Conservation (phyloP, 2,329 filamentous ascomycete genomes). For the Fusarium sp. region DNA sequence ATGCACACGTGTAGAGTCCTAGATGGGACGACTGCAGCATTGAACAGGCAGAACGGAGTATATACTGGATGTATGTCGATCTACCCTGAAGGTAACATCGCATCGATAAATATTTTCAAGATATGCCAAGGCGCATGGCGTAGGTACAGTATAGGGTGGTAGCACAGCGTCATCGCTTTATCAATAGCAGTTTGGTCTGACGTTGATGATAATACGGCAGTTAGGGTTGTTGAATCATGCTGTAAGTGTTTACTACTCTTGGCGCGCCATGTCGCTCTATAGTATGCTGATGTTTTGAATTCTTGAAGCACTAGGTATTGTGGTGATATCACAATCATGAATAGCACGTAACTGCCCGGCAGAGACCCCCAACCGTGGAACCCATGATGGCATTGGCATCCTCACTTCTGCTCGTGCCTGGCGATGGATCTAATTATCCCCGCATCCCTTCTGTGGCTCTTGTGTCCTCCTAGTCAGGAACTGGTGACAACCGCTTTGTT, state of each 20-base stretch:
- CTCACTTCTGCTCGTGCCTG: conserved; percentile 30
- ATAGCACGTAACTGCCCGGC: conserved; percentile 9
- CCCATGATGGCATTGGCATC: conserved; percentile 25
- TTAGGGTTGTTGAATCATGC: too few species aligned
- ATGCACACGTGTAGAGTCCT: conserved; percentile 34
- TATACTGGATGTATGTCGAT: conserved; percentile 17
- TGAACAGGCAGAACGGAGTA: conserved; percentile 3
- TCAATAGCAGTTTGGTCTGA: too few species aligned
- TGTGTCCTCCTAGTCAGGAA: conserved; percentile 44
- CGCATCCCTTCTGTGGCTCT: conserved; percentile 36
- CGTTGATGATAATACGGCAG: too few species aligned
- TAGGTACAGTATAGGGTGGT: conserved; percentile 20
- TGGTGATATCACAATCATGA: conserved; percentile 1
- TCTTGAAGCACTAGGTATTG: conserved; percentile 8
- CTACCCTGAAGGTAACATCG: conserved; percentile 37
- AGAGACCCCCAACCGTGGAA: conserved; percentile 30
- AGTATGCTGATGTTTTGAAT: not conserved
- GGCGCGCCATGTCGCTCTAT: not conserved
- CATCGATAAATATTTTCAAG: not conserved
- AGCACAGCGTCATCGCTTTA: too few species aligned
- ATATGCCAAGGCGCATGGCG: too few species aligned
- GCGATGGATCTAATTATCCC: conserved; percentile 35
- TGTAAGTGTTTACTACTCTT: not conserved
- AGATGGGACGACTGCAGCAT: conserved; percentile 11
- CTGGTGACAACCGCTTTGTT: conserved; percentile 37